Evolutionary conservation across 345 rosid genomes (phyloP), one percentile per base, ranked within the genome.

Genomic region (Cardamine occulta): DNA sequence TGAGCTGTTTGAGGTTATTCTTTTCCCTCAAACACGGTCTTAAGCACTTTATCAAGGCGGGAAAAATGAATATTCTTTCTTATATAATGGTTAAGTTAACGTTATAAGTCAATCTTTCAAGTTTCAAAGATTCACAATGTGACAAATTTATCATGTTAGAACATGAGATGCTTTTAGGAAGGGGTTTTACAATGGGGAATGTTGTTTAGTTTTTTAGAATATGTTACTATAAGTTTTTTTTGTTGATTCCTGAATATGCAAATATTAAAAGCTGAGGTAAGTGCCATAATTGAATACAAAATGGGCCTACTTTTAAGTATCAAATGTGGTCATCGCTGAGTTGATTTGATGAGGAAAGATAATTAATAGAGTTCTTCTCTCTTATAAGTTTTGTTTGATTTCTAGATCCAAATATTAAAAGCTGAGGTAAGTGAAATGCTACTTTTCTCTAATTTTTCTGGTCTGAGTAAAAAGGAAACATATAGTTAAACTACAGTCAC

Each of bases 1-100:
- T 28, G 26, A 55, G 77, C 71, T 42, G 34, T 63, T 53, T 5
- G 56, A 32, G 64, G 2, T 74, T 74, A 74, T 74, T 74, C 65
- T n/a, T 65, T 58, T 17, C 65, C 29, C 1, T 7, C 21, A 2
- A 45, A 65, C 65, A 55, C 37, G 71, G 47, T 55, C 70, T 53
- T 52, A 12, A 17, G 32, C 39, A 68, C 52, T 35, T 35, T 48
- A 48, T n/a, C 17, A 61, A 49, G 11, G 55, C 60, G 68, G 60
- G 60, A 35, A 72, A 60, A 47, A 35, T 42, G 13, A 8, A n/a
- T 15, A 32, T 45, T 5, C 1, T 70, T 70, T 70, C 19, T 68
- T 40, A 12, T 49, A 19, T 2, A 47, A 47, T 66, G 24, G 72
- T 56, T 1, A 32, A 58, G 2, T 34, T 58, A 14, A 58, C 28